Percentiles rank a stretch among this genome's conserved stretches.
Evolutionary conservation across 345 rosid genomes (phyloP).

Genomic region (Barbarea vulgaris): DNA sequence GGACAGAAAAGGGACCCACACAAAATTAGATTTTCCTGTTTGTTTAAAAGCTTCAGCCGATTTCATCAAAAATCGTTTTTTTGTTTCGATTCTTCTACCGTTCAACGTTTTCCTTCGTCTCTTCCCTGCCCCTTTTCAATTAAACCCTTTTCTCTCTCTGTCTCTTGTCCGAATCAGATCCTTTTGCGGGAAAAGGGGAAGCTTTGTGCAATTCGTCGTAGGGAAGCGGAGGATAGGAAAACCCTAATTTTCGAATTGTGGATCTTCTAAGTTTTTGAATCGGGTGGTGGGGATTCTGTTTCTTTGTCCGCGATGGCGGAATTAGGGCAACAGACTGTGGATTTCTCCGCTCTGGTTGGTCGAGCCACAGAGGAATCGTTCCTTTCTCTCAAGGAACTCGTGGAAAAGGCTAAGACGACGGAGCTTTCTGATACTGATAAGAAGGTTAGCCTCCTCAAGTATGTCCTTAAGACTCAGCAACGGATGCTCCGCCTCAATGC

Average conservation of each 20-base stretch:
- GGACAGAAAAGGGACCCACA: slow-evolving; percentile 25
- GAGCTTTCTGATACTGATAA: slow-evolving; percentile 82
- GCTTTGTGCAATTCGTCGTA: not conserved
- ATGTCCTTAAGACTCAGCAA: slow-evolving; percentile 78
- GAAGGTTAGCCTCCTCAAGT: slow-evolving; percentile 85
- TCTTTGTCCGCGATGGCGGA: slow-evolving; percentile 57
- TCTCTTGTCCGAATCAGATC: slow-evolving; percentile 36
- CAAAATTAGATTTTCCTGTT: slow-evolving; percentile 7
- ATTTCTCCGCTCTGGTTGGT: slow-evolving; percentile 71
- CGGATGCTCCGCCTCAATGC: slow-evolving; percentile 95
- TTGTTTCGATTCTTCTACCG: not conserved
- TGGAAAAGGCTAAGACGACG: slow-evolving; percentile 68
- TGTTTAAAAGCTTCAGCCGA: not conserved
- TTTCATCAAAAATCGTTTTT: not conserved
- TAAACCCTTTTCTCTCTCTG: slow-evolving; percentile 10
- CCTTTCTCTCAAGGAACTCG: slow-evolving; percentile 72
- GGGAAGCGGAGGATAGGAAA: slow-evolving; percentile 20
- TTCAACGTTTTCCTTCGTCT: slow-evolving; percentile 10
- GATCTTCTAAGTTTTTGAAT: slow-evolving; percentile 24
- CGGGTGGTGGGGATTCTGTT: slow-evolving; percentile 15
- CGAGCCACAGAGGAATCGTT: slow-evolving; percentile 91
- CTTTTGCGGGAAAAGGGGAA: slow-evolving; percentile 9
- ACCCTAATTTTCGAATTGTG: slow-evolving; percentile 37
- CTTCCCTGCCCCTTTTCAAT: slow-evolving; percentile 21
- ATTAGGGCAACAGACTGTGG: slow-evolving; percentile 88